Percentiles rank a stretch among this genome's conserved stretches.
These are phyloP conservation scores for Globisporangium solare DNA, from an alignment of 352 stramenopile genomes.

Conservation along the genomic window DNA sequence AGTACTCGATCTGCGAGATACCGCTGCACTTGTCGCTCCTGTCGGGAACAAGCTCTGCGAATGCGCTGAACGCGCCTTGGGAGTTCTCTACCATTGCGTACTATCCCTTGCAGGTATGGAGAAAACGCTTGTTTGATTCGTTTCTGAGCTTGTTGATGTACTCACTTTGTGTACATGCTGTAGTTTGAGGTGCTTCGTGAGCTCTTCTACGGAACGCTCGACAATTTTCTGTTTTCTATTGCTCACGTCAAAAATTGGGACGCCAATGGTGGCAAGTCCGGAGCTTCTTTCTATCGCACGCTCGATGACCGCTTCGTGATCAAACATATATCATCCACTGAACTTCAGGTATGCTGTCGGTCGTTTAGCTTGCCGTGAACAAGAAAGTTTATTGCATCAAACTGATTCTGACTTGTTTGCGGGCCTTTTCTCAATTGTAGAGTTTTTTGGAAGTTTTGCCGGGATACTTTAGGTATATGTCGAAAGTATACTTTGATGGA, in stretches of 20 bases:
- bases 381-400: not conserved
- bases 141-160: not conserved
- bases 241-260: constrained; percentile 86
- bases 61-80: constrained; percentile 36
- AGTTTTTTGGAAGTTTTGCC: constrained; percentile 78
- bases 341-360: constrained; percentile 90
- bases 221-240: constrained; percentile 78
- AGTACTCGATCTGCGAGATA: constrained; percentile 47
- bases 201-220: constrained; percentile 72
- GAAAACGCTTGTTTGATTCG: not conserved
- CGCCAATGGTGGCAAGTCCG: constrained; percentile 96
- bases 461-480: constrained; percentile 97
- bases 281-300: constrained; percentile 94
- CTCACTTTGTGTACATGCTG: not conserved
- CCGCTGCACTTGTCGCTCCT: constrained; percentile 60
- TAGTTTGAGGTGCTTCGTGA: constrained; percentile 93
- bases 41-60: constrained; percentile 28
- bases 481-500: constrained; percentile 95
- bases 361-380: not conserved
- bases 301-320: constrained; percentile 96
- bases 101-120: constrained; percentile 68
- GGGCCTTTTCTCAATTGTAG: constrained; percentile 27
- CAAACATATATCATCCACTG: constrained; percentile 97
- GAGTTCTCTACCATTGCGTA: constrained; percentile 75
- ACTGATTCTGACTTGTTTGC: not conserved